Percentiles rank a stretch among this genome's conserved stretches.
These are phyloP conservation scores for Penicillium brasilianum DNA, from an alignment of 2,329 filamentous ascomycete species.

Conservation along the genomic window DNA sequence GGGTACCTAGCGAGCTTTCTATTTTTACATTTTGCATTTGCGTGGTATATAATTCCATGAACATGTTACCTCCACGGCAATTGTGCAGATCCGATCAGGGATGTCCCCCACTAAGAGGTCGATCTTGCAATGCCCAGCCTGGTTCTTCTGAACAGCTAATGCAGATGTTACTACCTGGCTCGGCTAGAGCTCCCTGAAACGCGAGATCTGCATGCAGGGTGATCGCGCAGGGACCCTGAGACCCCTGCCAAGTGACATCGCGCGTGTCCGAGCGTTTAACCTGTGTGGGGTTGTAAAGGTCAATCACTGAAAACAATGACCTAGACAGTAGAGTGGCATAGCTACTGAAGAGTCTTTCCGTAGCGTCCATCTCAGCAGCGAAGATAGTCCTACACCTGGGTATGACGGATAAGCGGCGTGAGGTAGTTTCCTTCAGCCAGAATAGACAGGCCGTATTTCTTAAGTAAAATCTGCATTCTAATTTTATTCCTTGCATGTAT, in stretches of 20 bases:
- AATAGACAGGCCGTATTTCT: neutral
- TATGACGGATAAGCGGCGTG: neutral
- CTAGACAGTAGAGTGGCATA: neutral
- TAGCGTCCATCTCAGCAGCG: neutral
- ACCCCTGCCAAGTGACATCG: constrained; percentile 1
- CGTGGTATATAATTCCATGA: neutral
- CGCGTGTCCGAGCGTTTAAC: neutral
- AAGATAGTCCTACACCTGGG: too few species aligned
- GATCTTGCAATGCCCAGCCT: neutral
- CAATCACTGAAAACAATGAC: neutral
- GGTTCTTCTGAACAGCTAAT: constrained; percentile 1
- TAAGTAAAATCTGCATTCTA: neutral
- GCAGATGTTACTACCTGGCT: constrained; percentile 1
- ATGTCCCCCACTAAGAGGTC: neutral
- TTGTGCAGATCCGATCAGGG: too few species aligned
- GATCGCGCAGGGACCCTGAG: constrained; percentile 4
- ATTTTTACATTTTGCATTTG: neutral
- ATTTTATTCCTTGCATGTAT: neutral
- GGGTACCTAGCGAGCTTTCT: neutral
- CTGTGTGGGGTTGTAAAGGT: neutral
- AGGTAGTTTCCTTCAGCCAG: neutral
- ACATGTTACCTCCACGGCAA: neutral
- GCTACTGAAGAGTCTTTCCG: neutral
- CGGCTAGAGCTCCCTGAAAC: constrained; percentile 10
- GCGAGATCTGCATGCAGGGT: constrained; percentile 14